A percentile compares a stretch with the other conserved stretches of the same genome.
Conservation (phyloP, 2,329 filamentous ascomycete species). For the Cytospora chrysosperma region DNA sequence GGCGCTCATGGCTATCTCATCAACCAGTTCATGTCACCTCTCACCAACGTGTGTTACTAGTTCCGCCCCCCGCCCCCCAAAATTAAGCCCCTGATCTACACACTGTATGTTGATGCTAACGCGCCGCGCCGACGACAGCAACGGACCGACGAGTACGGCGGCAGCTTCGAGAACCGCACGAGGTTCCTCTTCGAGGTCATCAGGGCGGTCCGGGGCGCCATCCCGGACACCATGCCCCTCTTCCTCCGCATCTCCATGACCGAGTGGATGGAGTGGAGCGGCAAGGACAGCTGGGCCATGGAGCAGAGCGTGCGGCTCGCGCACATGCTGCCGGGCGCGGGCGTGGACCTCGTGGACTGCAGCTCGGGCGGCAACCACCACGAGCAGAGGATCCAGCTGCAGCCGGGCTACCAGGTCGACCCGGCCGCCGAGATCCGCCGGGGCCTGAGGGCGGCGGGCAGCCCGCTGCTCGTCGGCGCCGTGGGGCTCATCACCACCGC, state of each 20-base stretch:
- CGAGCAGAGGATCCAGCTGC: slow-evolving; percentile 57
- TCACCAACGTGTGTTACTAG: slow-evolving; percentile 48
- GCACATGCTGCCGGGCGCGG: slow-evolving; percentile 65
- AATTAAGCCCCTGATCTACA: no score
- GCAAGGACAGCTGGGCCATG: slow-evolving; percentile 62
- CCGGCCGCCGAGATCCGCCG: slow-evolving; percentile 71
- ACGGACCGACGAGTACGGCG: slow-evolving; percentile 65
- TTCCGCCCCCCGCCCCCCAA: no score
- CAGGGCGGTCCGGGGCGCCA: slow-evolving; percentile 48
- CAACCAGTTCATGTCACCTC: slow-evolving; percentile 61
- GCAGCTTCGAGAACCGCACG: slow-evolving; percentile 64
- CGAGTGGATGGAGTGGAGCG: slow-evolving; percentile 58
- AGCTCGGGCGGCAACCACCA: slow-evolving; percentile 71
- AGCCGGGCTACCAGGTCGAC: slow-evolving; percentile 70
- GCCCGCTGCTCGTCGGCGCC: slow-evolving; percentile 63
- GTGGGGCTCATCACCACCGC: slow-evolving; percentile 74
- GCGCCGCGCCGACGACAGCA: no score
- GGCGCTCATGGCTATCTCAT: slow-evolving; percentile 67
- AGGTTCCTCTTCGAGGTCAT: slow-evolving; percentile 58
- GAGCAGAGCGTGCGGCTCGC: slow-evolving; percentile 67
- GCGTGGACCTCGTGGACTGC: slow-evolving; percentile 82
- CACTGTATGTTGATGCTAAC: no score
- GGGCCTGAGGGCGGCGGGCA: slow-evolving; percentile 51
- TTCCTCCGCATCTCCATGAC: slow-evolving; percentile 61
- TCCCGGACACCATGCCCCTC: slow-evolving; percentile 55